Percentiles rank a stretch among this genome's conserved stretches.
Evolutionary conservation across 257 asterid genomes (phyloP).

Genomic region (Ophiorrhiza pumila): DNA sequence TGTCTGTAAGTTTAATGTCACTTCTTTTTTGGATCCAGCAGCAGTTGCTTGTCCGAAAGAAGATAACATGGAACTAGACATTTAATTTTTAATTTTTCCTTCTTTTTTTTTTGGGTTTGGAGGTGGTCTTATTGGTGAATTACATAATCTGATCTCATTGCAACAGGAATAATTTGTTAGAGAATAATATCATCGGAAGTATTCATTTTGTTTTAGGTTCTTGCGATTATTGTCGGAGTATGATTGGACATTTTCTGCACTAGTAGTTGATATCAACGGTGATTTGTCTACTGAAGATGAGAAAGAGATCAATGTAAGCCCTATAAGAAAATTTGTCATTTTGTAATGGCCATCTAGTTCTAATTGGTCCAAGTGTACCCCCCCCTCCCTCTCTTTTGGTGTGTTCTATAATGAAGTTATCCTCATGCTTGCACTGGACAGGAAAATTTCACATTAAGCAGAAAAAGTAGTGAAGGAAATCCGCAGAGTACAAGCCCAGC

Average conservation of each 20-base stretch:
- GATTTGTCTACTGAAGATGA: slow-evolving; percentile 72
- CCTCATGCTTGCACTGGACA: slow-evolving; percentile 25
- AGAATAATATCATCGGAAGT: slow-evolving; percentile 1
- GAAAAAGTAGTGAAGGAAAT: slow-evolving; percentile 53
- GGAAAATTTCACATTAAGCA: slow-evolving; percentile 63
- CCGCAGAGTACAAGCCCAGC: slow-evolving; percentile 48
- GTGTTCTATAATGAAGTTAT: slow-evolving; percentile 20
- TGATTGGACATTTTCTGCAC: slow-evolving; percentile 87
- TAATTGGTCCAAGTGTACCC: background rate
- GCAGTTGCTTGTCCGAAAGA: background rate
- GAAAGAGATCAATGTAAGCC: slow-evolving; percentile 68
- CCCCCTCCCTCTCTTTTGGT: background rate
- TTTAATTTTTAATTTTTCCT: background rate
- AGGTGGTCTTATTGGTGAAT: background rate
- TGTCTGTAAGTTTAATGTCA: background rate
- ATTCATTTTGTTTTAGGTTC: slow-evolving; percentile 55
- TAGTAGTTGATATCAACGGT: slow-evolving; percentile 76
- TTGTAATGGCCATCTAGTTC: background rate
- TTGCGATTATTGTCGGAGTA: slow-evolving; percentile 71
- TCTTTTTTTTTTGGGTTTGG: background rate
- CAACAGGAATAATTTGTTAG: slow-evolving; percentile 2
- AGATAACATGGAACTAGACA: background rate
- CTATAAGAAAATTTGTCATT: background rate
- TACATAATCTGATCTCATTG: slow-evolving; percentile 1
- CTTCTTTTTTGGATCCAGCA: background rate